A percentile compares a stretch with the other conserved stretches of the same genome.
These are phyloP conservation scores for Lentinus brumalis DNA, from an alignment of 768 basidiomycete species.

Conservation along the genomic window DNA sequence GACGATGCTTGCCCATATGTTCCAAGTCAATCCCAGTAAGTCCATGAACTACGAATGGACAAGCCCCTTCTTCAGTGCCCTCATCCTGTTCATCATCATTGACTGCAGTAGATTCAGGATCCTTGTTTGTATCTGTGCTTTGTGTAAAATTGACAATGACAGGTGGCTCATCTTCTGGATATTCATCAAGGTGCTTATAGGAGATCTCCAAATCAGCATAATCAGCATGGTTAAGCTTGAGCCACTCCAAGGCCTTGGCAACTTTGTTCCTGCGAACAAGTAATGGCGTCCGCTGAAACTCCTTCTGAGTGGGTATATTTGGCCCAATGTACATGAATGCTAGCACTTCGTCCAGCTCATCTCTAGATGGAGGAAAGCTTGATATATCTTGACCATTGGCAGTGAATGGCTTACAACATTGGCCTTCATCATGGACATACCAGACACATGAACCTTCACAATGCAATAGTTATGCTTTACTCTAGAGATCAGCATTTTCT, in stretches of 20 bases:
- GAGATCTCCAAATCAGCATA: conserved; percentile 18
- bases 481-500: conserved; percentile 33
- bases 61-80: neutral
- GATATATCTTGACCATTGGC: conserved; percentile 16
- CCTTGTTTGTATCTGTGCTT: neutral
- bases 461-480: conserved; percentile 34
- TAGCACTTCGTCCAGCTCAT: conserved; percentile 22
- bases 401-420: conserved; percentile 22
- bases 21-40: conserved; percentile 2
- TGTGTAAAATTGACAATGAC: neutral
- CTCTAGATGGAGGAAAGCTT: conserved; percentile 5
- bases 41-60: conserved; percentile 14
- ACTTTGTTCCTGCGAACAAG: conserved; percentile 27
- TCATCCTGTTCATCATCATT: neutral
- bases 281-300: conserved; percentile 27
- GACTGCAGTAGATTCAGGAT: neutral
- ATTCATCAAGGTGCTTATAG: conserved; percentile 3
- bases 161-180: conserved; percentile 9
- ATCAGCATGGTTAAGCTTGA: conserved; percentile 22
- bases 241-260: conserved; percentile 18
- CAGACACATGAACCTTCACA: conserved; percentile 33
- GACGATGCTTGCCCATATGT: neutral
- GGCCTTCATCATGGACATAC: conserved; percentile 13
- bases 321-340: conserved; percentile 37
- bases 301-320: conserved; percentile 26